A percentile compares a stretch with the other conserved stretches of the same genome.
Evolutionary conservation across 1,284 basidiomycete genomes (phyloP).

Genomic region (Baeospora myosura): DNA sequence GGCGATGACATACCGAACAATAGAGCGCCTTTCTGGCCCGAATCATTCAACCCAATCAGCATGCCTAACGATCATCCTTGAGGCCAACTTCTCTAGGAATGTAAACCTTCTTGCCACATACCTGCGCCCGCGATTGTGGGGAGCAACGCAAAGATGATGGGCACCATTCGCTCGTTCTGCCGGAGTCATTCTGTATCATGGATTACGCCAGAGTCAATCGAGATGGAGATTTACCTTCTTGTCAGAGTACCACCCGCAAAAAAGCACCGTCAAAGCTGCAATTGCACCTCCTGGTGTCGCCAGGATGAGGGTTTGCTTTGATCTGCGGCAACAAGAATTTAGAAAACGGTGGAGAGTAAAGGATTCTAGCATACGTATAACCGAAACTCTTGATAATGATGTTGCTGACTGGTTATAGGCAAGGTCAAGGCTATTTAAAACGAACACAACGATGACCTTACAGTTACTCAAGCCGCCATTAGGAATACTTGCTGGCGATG

Average conservation of each 20-base stretch:
- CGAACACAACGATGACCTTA: slow-evolving; percentile 25
- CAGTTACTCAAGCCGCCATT: slow-evolving; percentile 62
- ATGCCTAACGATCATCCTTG: slow-evolving; percentile 30
- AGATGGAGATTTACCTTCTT: slow-evolving; percentile 33
- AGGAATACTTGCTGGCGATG: slow-evolving; percentile 46
- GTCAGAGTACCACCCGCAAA: slow-evolving; percentile 61
- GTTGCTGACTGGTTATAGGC: slow-evolving; percentile 40
- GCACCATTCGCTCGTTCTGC: slow-evolving; percentile 56
- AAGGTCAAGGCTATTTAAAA: not conserved
- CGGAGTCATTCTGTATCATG: not conserved
- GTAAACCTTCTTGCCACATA: slow-evolving; percentile 14
- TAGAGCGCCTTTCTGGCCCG: slow-evolving; percentile 43
- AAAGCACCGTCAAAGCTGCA: slow-evolving; percentile 38
- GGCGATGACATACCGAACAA: slow-evolving; percentile 41
- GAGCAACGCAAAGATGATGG: slow-evolving; percentile 52
- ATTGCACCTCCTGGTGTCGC: slow-evolving; percentile 54
- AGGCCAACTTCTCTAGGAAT: not conserved
- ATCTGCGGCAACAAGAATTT: slow-evolving; percentile 24
- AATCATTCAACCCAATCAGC: slow-evolving; percentile 48
- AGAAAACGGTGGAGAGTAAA: not conserved
- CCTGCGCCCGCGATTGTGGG: slow-evolving; percentile 57
- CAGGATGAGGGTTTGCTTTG: slow-evolving; percentile 56
- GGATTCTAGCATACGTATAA: slow-evolving; percentile 41
- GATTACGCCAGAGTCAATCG: not conserved
- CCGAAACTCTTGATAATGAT: slow-evolving; percentile 60